These are phyloP conservation scores for Suillus variegatus DNA, from an alignment of 768 basidiomycete genomes.

Conservation along the genomic window DNA sequence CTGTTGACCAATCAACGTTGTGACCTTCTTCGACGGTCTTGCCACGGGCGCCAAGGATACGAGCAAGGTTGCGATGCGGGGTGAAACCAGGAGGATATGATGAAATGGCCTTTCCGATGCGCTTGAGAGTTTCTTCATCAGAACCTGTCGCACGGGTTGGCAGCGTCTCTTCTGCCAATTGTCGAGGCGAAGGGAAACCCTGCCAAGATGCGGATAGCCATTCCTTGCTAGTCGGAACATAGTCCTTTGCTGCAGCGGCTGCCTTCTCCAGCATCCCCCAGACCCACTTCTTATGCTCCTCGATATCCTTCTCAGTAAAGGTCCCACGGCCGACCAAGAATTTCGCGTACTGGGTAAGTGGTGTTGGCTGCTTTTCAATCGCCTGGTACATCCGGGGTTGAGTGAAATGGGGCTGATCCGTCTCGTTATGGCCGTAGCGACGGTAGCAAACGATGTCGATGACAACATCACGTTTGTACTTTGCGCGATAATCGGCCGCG, in stretches of 20 bases:
- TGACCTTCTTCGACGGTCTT: conserved; percentile 89
- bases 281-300: conserved; percentile 99
- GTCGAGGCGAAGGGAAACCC: conserved; percentile 96
- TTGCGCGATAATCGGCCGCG: conserved; percentile 96
- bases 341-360: conserved; percentile 90
- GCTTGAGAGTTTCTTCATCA: conserved; percentile 72
- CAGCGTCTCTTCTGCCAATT: conserved; percentile 89
- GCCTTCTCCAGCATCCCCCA: conserved; percentile 99
- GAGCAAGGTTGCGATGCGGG: conserved; percentile 90
- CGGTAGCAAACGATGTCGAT: conserved; percentile 99
- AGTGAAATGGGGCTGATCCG: conserved; percentile 97
- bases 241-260: conserved; percentile 91
- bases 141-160: conserved; percentile 90
- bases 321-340: conserved; percentile 88
- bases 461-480: conserved; percentile 99
- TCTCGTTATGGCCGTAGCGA: conserved; percentile 99
- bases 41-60: conserved; percentile 85
- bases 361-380: conserved; percentile 90
- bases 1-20: conserved; percentile 98
- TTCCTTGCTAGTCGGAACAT: conserved; percentile 91
- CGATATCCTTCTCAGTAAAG: conserved; percentile 94
- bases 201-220: conserved; percentile 99
- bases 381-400: conserved; percentile 99
- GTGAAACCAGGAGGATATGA: conserved; percentile 83
- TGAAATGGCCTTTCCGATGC: conserved; percentile 86